Evolutionary conservation across 1,284 basidiomycete genomes (phyloP), one percentile per base, ranked within the genome.

Genomic region (Cryptococcus floricola): DNA sequence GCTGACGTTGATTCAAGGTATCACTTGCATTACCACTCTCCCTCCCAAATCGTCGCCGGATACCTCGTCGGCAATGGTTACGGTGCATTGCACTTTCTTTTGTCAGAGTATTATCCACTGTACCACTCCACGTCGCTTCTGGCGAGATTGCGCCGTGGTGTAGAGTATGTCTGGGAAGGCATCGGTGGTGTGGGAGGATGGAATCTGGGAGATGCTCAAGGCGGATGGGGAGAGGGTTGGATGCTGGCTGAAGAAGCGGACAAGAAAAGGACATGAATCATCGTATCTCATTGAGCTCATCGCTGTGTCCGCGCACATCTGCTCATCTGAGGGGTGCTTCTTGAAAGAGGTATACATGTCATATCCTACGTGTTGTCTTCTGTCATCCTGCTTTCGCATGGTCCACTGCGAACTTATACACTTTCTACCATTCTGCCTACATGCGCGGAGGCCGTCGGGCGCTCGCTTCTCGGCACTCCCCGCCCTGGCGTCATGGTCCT

Each of bases 21-120:
- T 34, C 69, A 72, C 44, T 68, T 77, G 9, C 66, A 66, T 28
- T 77, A 77, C 59, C 75, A 77, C 58, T 65, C 73, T 0, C 53
- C 63, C 4, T 52, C 56, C 4, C 75, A 77, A 56, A 65, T 77
- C 43, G 34, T 67, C 5, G 67, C 65, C 2, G 73, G 73, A 2
- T 75, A 73, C 57, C n/a, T 39, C 19, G 65, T 62, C 5, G 73
- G 73, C 16, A 51, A 73, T 0, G 10, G 54, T 8, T 56, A 60
- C 13, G 73, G 73, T 12, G 28, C 62, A 1, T 28, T 56, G 1
- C 66, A 71, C 59, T 75, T 70, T 50, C 3, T 58, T 34, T 3
- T 65, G n/a, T 70, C 71, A 0, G 70, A 75, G 48, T 65, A 67
- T 50, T 43, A 71, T 23, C 73, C 73, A 16, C 56, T 67, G 16